Conservation (phyloP, 371 early-diverging fungal genomes). For the Umbelopsis sp. region DNA sequence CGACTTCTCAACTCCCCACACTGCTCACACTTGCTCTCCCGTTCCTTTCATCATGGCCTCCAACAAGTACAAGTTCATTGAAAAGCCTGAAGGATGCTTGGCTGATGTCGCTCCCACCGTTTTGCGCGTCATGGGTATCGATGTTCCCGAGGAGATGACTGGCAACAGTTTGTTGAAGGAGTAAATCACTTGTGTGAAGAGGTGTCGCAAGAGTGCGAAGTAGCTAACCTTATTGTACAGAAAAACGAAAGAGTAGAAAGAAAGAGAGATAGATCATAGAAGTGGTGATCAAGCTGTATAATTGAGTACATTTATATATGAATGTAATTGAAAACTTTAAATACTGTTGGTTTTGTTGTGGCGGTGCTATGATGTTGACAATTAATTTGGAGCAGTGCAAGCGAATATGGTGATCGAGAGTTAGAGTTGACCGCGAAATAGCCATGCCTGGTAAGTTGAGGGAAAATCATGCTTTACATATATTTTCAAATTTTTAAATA, state of each 20-base stretch:
- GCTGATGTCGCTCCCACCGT: conserved; percentile 99
- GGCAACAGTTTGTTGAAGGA: conserved; percentile 66
- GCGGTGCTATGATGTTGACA: no score
- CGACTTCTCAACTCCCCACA: conserved; percentile 86
- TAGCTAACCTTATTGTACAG: not conserved
- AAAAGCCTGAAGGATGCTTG: conserved; percentile 76
- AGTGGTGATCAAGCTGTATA: no score
- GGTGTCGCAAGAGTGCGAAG: not conserved
- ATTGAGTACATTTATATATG: no score
- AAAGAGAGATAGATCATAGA: no score
- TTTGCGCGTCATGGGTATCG: conserved; percentile 90
- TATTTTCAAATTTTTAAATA: no score
- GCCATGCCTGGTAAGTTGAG: no score
- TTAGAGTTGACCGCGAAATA: no score
- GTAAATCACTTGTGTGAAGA: conserved; percentile 8
- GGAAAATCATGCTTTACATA: no score
- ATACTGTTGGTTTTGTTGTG: no score
- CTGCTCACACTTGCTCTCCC: conserved; percentile 92
- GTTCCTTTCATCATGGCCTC: conserved; percentile 96
- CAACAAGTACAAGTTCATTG: conserved; percentile 51
- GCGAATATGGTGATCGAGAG: not conserved
- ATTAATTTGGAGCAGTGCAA: no score
- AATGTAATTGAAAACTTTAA: no score
- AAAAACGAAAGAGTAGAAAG: not conserved
- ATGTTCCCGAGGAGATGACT: conserved; percentile 96